Base-by-base conservation (phyloP, 805 yeast species). In the Starmera dryadoides region DNA sequence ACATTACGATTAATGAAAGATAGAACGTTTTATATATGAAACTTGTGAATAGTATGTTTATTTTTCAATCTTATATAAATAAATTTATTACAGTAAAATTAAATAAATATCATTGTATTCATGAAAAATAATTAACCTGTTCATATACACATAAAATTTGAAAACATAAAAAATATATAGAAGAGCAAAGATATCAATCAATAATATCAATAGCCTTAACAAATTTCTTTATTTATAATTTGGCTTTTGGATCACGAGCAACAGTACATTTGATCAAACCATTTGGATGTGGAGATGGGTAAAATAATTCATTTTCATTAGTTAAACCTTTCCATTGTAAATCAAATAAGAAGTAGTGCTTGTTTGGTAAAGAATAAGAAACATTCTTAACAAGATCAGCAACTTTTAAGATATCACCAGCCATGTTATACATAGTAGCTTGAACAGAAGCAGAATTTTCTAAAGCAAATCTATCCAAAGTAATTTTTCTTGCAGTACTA, bases 371-470 rank as follows among this genome's bases (percentile, higher is more conserved):
- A 33, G 74, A 66, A 62, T 86, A 88, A 38, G 81, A 62, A 28
- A 88, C 96, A 33, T 69, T 69, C 45, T 68, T 73, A 40, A 89
- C 69, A 43, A 68, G 68, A 3, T 79, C 69, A 40, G 76, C 81
- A 37, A 53, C 55, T 36, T 65, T 68, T 56, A 89, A 72, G 47
- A 89, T 86, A 46, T 75, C 78, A 47, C 77, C 71, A 30, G 85
- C 73, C 93, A 89, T 89, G 72, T 87, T 85, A 71, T 77, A 89
- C 96, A 89, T 91, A 42, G 96, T 89, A 34, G 95, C 96, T 68
- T 89, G 97, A 35, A 89, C 97, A 20, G 95, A 84, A n/a, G 96
- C 78, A 9, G 95, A 86, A 62, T 86, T 78, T 63, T 89, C 96
- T 37, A 73, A 60, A 15, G 96, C 96, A 62, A 89, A 89, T 42